Conservation (phyloP, 2,329 filamentous ascomycete genomes). For the Aspergillus ibericus region DNA sequence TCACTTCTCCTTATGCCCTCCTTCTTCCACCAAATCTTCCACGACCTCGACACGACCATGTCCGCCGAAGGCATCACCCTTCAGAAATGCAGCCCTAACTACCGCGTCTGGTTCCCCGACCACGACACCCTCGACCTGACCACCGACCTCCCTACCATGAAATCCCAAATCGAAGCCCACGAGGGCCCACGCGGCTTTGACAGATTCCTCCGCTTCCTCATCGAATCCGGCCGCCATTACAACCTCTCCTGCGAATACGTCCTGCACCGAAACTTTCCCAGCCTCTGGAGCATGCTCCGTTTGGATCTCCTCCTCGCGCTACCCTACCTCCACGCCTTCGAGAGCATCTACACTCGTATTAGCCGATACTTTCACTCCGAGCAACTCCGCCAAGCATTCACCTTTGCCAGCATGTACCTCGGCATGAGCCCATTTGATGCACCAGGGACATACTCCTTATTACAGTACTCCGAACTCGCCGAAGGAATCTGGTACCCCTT, state of each 20-base stretch:
- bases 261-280: conserved; percentile 66
- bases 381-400: conserved; percentile 68
- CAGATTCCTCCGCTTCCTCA: conserved; percentile 66
- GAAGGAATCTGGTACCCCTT: conserved; percentile 70
- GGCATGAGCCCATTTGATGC: conserved; percentile 77
- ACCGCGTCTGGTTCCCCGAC: conserved; percentile 72
- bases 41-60: conserved; percentile 66
- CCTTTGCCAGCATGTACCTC: conserved; percentile 81
- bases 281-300: conserved; percentile 57
- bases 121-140: conserved; percentile 58
- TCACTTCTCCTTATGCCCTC: conserved; percentile 70
- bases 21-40: conserved; percentile 68
- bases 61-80: conserved; percentile 66
- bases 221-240: conserved; percentile 69
- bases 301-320: conserved; percentile 61
- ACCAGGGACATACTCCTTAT: conserved; percentile 69
- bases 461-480: conserved; percentile 73
- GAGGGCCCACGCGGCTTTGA: conserved; percentile 71
- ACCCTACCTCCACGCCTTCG: conserved; percentile 66
- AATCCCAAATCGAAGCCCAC: conserved; percentile 68
- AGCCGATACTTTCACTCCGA: conserved; percentile 70
- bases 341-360: conserved; percentile 67
- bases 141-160: conserved; percentile 70
- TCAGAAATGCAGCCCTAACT: conserved; percentile 72
- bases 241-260: conserved; percentile 67